Conservation (phyloP, 23 red algal species). For the Gracilariopsis chorda region DNA sequence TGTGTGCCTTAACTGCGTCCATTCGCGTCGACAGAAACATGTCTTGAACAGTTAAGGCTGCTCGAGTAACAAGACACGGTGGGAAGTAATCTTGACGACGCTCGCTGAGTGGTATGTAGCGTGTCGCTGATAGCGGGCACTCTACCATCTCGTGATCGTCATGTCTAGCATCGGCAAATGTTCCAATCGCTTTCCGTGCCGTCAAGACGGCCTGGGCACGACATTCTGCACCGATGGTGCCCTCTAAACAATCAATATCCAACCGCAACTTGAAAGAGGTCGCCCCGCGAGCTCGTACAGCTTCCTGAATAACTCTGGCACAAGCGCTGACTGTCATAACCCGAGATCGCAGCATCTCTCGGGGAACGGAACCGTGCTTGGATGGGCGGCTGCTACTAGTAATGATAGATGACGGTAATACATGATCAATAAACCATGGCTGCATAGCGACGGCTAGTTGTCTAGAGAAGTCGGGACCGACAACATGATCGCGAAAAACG, state of each 20-base stretch:
- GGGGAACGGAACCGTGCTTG: background rate
- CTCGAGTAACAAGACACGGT: conserved; percentile 54
- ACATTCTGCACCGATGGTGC: conserved; percentile 46
- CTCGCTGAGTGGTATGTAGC: conserved; percentile 24
- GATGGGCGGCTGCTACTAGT: conserved; percentile 8
- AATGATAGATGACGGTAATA: conserved; percentile 48
- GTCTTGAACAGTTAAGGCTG: conserved; percentile 50
- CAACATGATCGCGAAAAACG: conserved; percentile 37
- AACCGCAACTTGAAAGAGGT: conserved; percentile 43
- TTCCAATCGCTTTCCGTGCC: conserved; percentile 33
- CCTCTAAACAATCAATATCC: conserved; percentile 27
- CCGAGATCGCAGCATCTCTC: conserved; percentile 25
- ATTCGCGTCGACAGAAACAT: conserved; percentile 26
- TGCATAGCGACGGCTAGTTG: conserved; percentile 39
- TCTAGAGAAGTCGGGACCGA: conserved; percentile 27
- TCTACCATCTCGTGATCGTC: conserved; percentile 40
- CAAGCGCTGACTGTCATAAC: conserved; percentile 43
- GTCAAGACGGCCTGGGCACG: conserved; percentile 60
- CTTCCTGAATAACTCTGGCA: conserved; percentile 36
- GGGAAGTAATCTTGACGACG: conserved; percentile 51
- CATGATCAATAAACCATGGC: conserved; percentile 40
- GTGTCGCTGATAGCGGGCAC: conserved; percentile 40
- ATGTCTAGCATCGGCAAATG: conserved; percentile 60
- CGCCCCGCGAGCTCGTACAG: conserved; percentile 46
- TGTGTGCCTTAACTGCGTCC: conserved; percentile 41